These are phyloP conservation scores for Yarrowia divulgata DNA, from an alignment of 805 yeast genomes.

Conservation along the genomic window DNA sequence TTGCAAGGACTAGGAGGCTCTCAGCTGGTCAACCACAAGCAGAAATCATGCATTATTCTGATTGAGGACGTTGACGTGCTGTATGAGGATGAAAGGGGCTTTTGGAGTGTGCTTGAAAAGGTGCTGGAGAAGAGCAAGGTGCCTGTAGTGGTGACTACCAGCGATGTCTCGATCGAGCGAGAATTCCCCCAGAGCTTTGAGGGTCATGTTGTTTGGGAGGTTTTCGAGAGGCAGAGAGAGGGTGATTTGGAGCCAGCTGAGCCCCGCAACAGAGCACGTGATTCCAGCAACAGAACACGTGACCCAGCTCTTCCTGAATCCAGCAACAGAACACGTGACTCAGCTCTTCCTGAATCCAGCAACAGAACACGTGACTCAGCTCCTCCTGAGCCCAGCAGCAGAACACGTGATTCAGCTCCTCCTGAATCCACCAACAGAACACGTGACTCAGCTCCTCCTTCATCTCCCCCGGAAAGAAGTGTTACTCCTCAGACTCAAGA, in stretches of 20 bases:
- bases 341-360: too few relatives aligned
- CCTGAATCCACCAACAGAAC: neutral
- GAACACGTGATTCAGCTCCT: too few relatives aligned
- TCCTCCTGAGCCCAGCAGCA: too few relatives aligned
- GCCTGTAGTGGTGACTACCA: constrained; percentile 74
- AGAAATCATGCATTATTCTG: constrained; percentile 58
- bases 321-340: too few relatives aligned
- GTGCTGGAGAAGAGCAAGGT: constrained; percentile 67
- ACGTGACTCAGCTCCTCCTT: neutral
- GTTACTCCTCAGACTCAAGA: neutral
- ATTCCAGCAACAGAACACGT: too few relatives aligned
- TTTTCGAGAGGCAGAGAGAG: neutral
- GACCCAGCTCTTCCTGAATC: too few relatives aligned
- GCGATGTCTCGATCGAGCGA: constrained; percentile 23
- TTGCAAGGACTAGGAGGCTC: constrained; percentile 85
- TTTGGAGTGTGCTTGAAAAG: constrained; percentile 76
- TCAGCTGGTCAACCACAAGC: constrained; percentile 65
- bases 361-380: too few relatives aligned
- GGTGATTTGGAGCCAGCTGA: too few relatives aligned
- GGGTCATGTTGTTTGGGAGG: constrained; percentile 18
- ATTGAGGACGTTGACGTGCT: constrained; percentile 87
- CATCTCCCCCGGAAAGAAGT: neutral
- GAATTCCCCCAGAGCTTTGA: constrained; percentile 27
- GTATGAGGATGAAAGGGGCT: constrained; percentile 76
- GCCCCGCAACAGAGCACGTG: too few relatives aligned